These are phyloP conservation scores for Phytopythium boreale DNA, from an alignment of 352 stramenopile species.

Conservation along the genomic window DNA sequence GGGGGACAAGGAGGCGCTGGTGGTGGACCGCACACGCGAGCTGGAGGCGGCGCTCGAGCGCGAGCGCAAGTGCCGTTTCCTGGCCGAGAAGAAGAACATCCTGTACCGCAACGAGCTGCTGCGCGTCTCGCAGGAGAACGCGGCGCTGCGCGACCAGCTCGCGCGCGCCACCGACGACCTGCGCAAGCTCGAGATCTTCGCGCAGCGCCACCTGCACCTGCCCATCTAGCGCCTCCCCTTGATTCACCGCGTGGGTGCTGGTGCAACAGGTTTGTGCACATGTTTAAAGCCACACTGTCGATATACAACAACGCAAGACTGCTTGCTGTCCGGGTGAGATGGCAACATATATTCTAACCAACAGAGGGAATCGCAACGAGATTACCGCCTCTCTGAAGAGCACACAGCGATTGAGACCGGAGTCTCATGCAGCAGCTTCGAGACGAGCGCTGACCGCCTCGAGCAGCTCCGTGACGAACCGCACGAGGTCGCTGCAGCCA, in stretches of 20 bases:
- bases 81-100: conserved; percentile 73
- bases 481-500: background rate
- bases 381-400: too few relatives aligned
- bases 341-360: too few relatives aligned
- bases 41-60: conserved; percentile 45
- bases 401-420: too few relatives aligned
- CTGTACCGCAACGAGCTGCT: conserved; percentile 69
- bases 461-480: conserved; percentile 1
- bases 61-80: conserved; percentile 69
- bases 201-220: conserved; percentile 30
- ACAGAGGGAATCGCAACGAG: too few relatives aligned
- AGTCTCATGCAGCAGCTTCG: background rate
- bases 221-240: conserved; percentile 20
- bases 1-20: conserved; percentile 24
- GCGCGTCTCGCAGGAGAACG: conserved; percentile 53
- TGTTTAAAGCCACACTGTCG: background rate
- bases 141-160: conserved; percentile 39
- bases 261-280: background rate
- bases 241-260: too few relatives aligned
- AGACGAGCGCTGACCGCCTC: background rate
- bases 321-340: too few relatives aligned
- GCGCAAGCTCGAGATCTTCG: conserved; percentile 23
- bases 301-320: background rate
- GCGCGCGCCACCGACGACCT: conserved; percentile 14
- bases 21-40: conserved; percentile 16